Conservation (phyloP, 2,329 filamentous ascomycete species). For the Cryphonectria carpinicola region DNA sequence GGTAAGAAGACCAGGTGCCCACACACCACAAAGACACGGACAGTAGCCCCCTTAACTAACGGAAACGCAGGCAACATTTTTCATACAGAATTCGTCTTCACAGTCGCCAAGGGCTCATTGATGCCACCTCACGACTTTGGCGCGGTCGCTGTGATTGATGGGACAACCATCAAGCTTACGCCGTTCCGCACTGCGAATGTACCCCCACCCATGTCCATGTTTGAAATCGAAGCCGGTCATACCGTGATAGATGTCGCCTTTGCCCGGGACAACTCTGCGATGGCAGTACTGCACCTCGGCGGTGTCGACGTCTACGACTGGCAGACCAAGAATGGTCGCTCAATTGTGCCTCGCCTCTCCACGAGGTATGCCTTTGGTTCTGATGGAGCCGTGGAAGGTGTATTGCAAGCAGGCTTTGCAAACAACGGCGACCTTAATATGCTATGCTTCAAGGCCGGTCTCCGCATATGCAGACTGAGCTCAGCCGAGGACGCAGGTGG, state of each 20-base stretch:
- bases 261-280: conserved; percentile 62
- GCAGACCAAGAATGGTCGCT: conserved; percentile 61
- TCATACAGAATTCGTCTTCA: conserved; percentile 69
- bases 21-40: not conserved
- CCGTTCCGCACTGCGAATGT: conserved; percentile 83
- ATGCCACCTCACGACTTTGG: conserved; percentile 76
- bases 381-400: conserved; percentile 37
- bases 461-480: conserved; percentile 17
- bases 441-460: conserved; percentile 37
- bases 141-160: conserved; percentile 82
- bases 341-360: conserved; percentile 47
- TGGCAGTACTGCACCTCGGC: conserved; percentile 73
- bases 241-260: conserved; percentile 77
- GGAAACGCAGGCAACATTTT: conserved; percentile 46
- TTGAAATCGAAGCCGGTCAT: conserved; percentile 66
- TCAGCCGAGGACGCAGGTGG: conserved; percentile 28
- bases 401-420: conserved; percentile 40
- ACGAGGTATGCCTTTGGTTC: conserved; percentile 45
- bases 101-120: conserved; percentile 70
- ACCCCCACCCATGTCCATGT: conserved; percentile 89
- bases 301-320: conserved; percentile 73
- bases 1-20: conserved; percentile 45
- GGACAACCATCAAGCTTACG: conserved; percentile 77
- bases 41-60: conserved; percentile 6
- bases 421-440: conserved; percentile 37